Conservation (phyloP, 2,329 filamentous ascomycete genomes). For the Fusarium avenaceum region DNA sequence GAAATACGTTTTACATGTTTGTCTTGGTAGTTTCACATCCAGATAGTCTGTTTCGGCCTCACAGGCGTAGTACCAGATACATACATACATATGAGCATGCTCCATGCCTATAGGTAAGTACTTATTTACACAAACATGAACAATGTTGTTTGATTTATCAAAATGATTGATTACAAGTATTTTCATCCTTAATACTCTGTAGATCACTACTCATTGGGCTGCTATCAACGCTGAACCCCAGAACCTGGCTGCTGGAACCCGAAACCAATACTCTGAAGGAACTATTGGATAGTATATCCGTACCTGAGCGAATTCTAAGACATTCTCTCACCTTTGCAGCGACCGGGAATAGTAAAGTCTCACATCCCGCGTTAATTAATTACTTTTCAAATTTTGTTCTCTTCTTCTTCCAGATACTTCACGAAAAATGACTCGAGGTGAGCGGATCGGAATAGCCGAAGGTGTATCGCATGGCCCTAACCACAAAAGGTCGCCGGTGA, state of each 20-base stretch:
- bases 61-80: not conserved
- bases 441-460: conserved; percentile 41
- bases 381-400: not conserved
- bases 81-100: too few relatives aligned
- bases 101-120: too few relatives aligned
- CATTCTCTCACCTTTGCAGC: not conserved
- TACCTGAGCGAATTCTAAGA: conserved; percentile 7
- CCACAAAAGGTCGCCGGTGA: conserved; percentile 39
- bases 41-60: not conserved
- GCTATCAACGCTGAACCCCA: not conserved
- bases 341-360: conserved; percentile 33
- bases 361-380: conserved; percentile 18
- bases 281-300: not conserved
- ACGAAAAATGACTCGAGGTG: conserved; percentile 16
- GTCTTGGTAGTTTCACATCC: not conserved
- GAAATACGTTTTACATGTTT: too few relatives aligned
- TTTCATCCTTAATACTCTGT: too few relatives aligned
- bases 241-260: not conserved
- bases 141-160: too few relatives aligned
- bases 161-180: too few relatives aligned
- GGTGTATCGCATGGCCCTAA: conserved; percentile 42
- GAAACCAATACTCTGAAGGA: not conserved
- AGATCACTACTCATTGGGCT: not conserved
- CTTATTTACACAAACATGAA: too few relatives aligned
- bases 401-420: conserved; percentile 4